These are phyloP conservation scores for Anethum foeniculum DNA, from an alignment of 140 eudicot species.

Conservation along the genomic window DNA sequence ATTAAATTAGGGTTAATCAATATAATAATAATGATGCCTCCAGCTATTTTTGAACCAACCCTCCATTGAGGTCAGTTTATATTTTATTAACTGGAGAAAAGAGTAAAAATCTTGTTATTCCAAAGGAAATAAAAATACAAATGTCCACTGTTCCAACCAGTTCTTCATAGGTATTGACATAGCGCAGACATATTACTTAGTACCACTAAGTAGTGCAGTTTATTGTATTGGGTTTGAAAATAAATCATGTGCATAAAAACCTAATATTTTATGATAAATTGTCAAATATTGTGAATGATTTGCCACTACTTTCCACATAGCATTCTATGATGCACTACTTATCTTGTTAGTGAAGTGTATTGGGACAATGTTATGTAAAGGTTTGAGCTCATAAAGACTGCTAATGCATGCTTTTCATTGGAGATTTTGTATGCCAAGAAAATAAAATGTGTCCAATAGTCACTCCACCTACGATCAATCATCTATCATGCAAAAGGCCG, in stretches of 20 bases:
- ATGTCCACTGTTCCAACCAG: too few relatives aligned
- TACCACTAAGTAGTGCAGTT: not conserved
- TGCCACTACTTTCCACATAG: not conserved
- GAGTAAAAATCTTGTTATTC: too few relatives aligned
- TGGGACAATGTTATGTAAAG: not conserved
- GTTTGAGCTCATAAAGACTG: not conserved
- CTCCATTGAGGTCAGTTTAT: too few relatives aligned
- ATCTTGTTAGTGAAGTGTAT: slow-evolving; percentile 1
- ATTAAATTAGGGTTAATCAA: too few relatives aligned
- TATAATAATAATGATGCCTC: too few relatives aligned
- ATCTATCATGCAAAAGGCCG: not conserved
- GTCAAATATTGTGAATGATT: not conserved
- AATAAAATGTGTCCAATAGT: not conserved
- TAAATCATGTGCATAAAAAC: not conserved
- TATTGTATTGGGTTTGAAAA: too few relatives aligned
- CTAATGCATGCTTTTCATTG: not conserved
- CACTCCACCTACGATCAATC: not conserved
- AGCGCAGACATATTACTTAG: not conserved
- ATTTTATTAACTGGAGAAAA: too few relatives aligned
- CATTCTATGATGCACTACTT: not conserved
- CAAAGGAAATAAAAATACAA: too few relatives aligned
- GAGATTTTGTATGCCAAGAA: not conserved
- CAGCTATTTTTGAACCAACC: too few relatives aligned
- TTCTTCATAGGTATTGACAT: not conserved
- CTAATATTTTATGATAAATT: not conserved